A percentile compares a stretch with the other conserved stretches of the same genome.
phyloP scores from a whole-genome alignment of 495 filamentous ascomycete species.

The Chaetomium tenue region DNA sequence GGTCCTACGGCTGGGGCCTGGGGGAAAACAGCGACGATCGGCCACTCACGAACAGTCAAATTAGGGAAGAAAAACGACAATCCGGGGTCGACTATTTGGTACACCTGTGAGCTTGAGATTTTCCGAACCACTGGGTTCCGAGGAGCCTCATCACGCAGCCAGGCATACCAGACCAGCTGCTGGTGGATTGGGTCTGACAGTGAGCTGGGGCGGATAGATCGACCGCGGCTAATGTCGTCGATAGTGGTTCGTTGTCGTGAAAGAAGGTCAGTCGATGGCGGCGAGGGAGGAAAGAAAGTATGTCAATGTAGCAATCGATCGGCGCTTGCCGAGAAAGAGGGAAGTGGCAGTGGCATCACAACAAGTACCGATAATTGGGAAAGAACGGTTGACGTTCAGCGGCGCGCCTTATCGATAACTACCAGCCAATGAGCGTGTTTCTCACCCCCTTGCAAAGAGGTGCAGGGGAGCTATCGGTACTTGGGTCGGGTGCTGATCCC shows the following conservation, averaged over 20 bases:
- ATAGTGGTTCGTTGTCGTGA: constrained; percentile 22
- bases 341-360: not conserved
- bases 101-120: too few species aligned
- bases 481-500: constrained; percentile 7
- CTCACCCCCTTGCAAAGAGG: not conserved
- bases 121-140: too few species aligned
- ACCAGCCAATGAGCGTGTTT: not conserved
- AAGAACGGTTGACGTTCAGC: not conserved
- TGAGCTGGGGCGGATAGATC: constrained; percentile 14
- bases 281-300: not conserved
- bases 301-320: constrained; percentile 2
- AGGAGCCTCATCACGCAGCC: too few species aligned
- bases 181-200: not conserved
- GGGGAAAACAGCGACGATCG: too few species aligned
- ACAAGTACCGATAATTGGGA: not conserved
- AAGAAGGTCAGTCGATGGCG: constrained; percentile 2
- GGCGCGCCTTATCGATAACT: not conserved
- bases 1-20: too few species aligned
- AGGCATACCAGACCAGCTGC: not conserved
- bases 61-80: too few species aligned
- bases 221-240: constrained; percentile 32
- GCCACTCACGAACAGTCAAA: too few species aligned
- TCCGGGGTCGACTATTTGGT: too few species aligned
- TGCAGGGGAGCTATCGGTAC: constrained; percentile 6
- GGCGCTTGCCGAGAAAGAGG: constrained; percentile 2